These are phyloP conservation scores for Pugionium cornutum DNA, from an alignment of 345 rosid species.

Conservation along the genomic window DNA sequence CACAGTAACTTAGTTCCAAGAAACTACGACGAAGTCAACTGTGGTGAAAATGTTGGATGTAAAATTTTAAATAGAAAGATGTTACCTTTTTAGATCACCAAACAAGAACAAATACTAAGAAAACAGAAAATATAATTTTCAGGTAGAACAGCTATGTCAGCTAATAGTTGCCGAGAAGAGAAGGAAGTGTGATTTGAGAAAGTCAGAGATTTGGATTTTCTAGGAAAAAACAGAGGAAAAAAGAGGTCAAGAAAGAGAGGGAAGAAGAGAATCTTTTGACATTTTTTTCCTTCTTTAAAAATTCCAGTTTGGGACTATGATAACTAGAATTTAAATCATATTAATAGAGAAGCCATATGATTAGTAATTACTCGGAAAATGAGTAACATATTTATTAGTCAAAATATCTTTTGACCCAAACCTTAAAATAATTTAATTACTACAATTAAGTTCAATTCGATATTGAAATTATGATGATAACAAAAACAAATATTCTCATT, in stretches of 20 bases:
- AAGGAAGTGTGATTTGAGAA: neutral
- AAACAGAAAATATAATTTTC: neutral
- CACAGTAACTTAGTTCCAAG: neutral
- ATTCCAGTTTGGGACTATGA: neutral
- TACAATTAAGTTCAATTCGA: neutral
- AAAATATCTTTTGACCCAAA: neutral
- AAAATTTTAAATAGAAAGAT: slow-evolving; percentile 18
- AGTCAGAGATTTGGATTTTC: too few relatives aligned
- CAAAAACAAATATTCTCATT: neutral
- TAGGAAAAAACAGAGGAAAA: too few relatives aligned
- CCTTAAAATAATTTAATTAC: neutral
- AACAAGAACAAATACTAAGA: slow-evolving; percentile 19
- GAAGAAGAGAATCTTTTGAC: slow-evolving; percentile 36
- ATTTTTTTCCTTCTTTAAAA: neutral
- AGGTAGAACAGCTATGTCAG: too few relatives aligned
- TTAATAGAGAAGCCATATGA: neutral
- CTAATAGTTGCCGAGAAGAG: neutral
- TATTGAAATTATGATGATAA: slow-evolving; percentile 14
- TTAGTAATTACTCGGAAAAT: neutral
- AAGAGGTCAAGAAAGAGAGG: slow-evolving; percentile 3
- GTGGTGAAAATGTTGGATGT: neutral
- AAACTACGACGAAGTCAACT: slow-evolving; percentile 22
- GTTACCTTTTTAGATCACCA: slow-evolving; percentile 34
- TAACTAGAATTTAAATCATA: neutral
- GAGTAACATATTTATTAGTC: slow-evolving; percentile 13